These are phyloP conservation scores for Gossypium mustelinum DNA, from an alignment of 345 rosid species.

Conservation along the genomic window DNA sequence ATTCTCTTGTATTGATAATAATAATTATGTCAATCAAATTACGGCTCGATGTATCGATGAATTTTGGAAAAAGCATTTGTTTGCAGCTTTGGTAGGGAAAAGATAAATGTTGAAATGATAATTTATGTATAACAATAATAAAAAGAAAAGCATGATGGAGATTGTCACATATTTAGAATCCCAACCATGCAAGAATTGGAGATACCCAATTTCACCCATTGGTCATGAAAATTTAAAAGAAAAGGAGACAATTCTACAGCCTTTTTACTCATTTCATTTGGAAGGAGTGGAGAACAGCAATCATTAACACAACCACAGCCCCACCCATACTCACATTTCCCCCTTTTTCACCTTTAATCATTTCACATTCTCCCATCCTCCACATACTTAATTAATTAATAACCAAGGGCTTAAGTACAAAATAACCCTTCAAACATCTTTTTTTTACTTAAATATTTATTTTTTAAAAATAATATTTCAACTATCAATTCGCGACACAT, in stretches of 20 bases:
- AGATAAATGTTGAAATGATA: too few relatives aligned
- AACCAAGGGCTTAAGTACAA: too few relatives aligned
- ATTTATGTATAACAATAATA: too few relatives aligned
- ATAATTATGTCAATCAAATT: too few relatives aligned
- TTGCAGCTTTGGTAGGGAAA: too few relatives aligned
- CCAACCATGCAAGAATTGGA: constrained; percentile 8
- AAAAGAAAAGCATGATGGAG: neutral
- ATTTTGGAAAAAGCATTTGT: too few relatives aligned
- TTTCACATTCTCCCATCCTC: constrained; percentile 8
- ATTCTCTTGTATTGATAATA: too few relatives aligned
- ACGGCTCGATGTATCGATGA: fast-evolving
- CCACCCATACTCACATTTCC: constrained; percentile 17
- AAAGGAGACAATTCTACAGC: neutral
- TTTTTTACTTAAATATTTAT: too few relatives aligned
- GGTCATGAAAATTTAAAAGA: neutral
- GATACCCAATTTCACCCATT: neutral
- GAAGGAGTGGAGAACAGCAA: constrained; percentile 65
- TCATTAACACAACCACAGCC: constrained; percentile 50
- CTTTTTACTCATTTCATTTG: constrained; percentile 18
- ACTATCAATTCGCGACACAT: too few relatives aligned
- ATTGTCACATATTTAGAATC: neutral
- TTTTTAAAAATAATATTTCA: too few relatives aligned
- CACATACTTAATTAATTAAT: too few relatives aligned
- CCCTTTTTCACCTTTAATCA: constrained; percentile 36
- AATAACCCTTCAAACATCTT: too few relatives aligned